Evolutionary conservation across 371 early-diverging fungal species (phyloP), one percentile per base, ranked within the genome.

Genomic region (Choanephora cucurbitarum): DNA sequence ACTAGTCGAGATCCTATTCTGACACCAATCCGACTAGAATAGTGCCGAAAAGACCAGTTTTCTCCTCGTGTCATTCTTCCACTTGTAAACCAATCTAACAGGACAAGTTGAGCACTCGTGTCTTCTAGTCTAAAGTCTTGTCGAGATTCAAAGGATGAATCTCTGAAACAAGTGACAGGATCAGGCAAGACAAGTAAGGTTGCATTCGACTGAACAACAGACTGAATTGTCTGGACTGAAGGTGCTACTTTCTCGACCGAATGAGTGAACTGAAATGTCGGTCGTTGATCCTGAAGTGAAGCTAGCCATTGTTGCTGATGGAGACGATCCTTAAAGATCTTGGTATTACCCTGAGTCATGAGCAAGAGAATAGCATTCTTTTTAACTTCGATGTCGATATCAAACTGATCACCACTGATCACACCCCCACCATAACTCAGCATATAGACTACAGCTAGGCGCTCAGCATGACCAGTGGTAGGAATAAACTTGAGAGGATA

Each of bases 51-150:
- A 13, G 72, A 67, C 91, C 91, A 93, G 11, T 58, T 65, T 54
- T 93, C 93, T 17, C 91, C 91, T 0, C 89, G 62, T 5, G 82
- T 79, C 58, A 79, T 70, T 41, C 93, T 63, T 2, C 93, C 93
- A 52, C 88, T 82, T 2, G 90, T 90, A 64, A 91, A 84, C 91
- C 93, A 93, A 58, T 93, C 93, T 44, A 92, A 64, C 14, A 90
- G 52, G 0, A 91, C 74, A 5, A 90, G 54, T 17, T 85, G 82
- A 0, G 84, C 70, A 7, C 73, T 62, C 0, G 57, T 47, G 22
- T 73, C 76, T 19, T 57, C 47, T 11, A 90, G 55, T 13, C 64
- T 44, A 24, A 89, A 72, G 4, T 45, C 50, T 60, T 92, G 93
- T 14, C 67, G 60, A 54, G 91, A 90, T 50, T 63, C 65, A 58